phyloP scores from a whole-genome alignment of 75 land plant genomes.

The Cunninghamia lanceolata region DNA sequence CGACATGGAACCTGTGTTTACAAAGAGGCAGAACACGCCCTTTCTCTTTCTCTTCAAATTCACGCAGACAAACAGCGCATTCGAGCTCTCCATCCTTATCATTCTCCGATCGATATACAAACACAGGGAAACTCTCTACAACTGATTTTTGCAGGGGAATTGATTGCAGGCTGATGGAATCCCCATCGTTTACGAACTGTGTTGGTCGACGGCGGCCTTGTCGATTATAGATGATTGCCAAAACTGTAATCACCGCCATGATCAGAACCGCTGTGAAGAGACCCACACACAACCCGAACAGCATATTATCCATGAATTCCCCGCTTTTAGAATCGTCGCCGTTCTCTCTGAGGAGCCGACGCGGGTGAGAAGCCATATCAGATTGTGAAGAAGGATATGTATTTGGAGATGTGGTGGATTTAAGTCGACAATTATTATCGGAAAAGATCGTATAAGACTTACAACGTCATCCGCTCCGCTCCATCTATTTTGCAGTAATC shows the following conservation, averaged over 20 bases:
- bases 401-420: too few species aligned
- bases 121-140: background rate
- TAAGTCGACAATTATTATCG: too few species aligned
- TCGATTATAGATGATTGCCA: background rate
- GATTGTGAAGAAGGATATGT: too few species aligned
- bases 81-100: background rate
- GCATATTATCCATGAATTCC: background rate
- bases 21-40: background rate
- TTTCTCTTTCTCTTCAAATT: background rate
- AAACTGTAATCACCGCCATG: slow-evolving; percentile 5
- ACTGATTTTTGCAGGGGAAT: background rate
- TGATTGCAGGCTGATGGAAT: background rate
- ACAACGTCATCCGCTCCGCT: too few species aligned
- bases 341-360: background rate
- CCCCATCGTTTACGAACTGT: too few species aligned
- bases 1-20: slow-evolving; percentile 23
- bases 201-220: background rate
- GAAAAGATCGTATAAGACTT: too few species aligned
- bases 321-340: background rate
- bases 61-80: background rate
- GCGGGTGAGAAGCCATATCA: background rate
- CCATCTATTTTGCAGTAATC: too few species aligned
- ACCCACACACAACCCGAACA: background rate
- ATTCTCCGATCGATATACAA: background rate
- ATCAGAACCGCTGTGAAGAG: slow-evolving; percentile 12